Evolutionary conservation across 2,329 filamentous ascomycete species (phyloP).

Genomic region (Bipolaris victoriae): DNA sequence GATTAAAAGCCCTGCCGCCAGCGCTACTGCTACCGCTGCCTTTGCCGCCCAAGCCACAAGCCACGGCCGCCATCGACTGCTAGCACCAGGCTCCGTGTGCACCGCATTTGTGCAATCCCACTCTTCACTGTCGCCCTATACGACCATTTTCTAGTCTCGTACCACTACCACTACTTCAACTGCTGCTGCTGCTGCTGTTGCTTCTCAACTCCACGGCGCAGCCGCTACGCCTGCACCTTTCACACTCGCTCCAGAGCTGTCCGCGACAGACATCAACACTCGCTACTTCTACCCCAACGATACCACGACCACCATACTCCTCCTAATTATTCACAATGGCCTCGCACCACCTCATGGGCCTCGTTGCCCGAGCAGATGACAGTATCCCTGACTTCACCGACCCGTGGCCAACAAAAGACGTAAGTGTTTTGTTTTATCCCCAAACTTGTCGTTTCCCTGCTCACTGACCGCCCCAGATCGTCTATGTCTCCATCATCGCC

Average conservation of each 20-base stretch:
- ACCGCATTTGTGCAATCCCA: slow-evolving; percentile 16
- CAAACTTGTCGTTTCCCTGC: background rate
- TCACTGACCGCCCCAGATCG: slow-evolving; percentile 64
- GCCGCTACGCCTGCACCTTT: slow-evolving; percentile 2
- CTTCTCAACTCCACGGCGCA: slow-evolving; percentile 21
- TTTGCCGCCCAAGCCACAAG: slow-evolving; percentile 5
- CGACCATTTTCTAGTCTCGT: slow-evolving; percentile 42
- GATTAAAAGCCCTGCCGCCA: background rate
- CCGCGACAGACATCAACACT: slow-evolving; percentile 10
- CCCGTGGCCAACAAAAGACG: slow-evolving; percentile 50
- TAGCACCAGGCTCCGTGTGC: slow-evolving; percentile 21
- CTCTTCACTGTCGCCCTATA: slow-evolving; percentile 20
- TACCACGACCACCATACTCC: slow-evolving; percentile 20
- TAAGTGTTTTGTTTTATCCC: slow-evolving; percentile 34
- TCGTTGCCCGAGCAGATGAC: slow-evolving; percentile 36
- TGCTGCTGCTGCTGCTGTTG: slow-evolving; percentile 29
- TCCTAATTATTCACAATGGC: slow-evolving; percentile 34
- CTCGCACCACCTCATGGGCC: slow-evolving; percentile 27
- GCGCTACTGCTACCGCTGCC: background rate
- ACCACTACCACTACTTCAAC: slow-evolving; percentile 26
- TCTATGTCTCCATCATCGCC: slow-evolving; percentile 82
- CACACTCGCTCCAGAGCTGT: slow-evolving; percentile 20
- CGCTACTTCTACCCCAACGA: slow-evolving; percentile 23
- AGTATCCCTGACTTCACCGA: slow-evolving; percentile 43
- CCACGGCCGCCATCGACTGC: slow-evolving; percentile 16